Evolutionary conservation across 163 green algal genomes (phyloP).

Genomic region (Coccomyxa subellipsoidea): DNA sequence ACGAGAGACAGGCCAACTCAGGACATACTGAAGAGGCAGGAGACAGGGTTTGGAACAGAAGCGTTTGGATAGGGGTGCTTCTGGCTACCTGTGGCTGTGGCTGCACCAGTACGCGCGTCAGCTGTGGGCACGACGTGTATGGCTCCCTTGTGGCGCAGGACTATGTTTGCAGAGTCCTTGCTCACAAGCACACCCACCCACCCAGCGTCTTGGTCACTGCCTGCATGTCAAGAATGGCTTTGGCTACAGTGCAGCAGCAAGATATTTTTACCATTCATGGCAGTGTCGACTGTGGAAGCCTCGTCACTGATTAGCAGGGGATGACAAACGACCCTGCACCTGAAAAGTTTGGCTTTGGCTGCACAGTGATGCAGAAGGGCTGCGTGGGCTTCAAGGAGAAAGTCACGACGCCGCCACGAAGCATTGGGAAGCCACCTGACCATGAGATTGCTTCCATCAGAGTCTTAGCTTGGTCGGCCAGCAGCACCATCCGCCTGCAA

Average conservation of each 20-base stretch:
- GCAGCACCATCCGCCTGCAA: background rate
- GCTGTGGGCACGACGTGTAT: no score
- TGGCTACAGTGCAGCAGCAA: no score
- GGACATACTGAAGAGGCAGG: no score
- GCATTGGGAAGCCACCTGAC: background rate
- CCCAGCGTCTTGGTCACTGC: background rate
- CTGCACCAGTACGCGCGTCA: no score
- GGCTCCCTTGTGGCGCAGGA: background rate
- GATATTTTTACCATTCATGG: no score
- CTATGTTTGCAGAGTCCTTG: background rate
- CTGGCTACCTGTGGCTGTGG: no score
- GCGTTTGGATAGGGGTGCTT: no score
- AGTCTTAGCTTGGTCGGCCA: background rate
- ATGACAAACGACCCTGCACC: background rate
- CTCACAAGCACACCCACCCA: background rate
- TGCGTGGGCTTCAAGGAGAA: background rate
- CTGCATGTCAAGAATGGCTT: background rate
- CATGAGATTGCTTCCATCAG: background rate
- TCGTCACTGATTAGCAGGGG: no score
- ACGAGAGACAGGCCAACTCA: no score
- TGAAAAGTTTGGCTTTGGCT: background rate
- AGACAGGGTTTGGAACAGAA: no score
- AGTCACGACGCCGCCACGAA: background rate
- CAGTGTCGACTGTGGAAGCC: no score
- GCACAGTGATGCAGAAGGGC: background rate